Percentiles rank a stretch among this genome's conserved stretches.
phyloP scores from a whole-genome alignment of 2,329 filamentous ascomycete genomes.

The Aureobasidium sp. region DNA sequence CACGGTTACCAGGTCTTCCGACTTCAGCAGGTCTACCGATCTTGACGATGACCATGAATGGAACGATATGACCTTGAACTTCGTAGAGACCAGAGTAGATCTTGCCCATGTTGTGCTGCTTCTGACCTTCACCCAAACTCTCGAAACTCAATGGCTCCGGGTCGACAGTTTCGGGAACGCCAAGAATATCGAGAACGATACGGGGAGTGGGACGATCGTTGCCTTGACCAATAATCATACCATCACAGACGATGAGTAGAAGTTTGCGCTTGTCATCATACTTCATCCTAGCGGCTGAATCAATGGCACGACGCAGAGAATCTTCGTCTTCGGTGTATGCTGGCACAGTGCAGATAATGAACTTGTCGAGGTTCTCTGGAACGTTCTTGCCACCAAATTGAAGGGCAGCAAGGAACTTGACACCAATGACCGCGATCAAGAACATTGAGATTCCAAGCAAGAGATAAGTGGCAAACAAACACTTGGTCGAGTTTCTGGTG shows the following conservation, averaged over 20 bases:
- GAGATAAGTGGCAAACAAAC: conserved; percentile 83
- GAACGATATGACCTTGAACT: conserved; percentile 95
- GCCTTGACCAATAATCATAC: conserved; percentile 98
- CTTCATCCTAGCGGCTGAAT: conserved; percentile 88
- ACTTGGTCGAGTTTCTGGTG: conserved; percentile 76
- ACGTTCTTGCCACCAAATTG: conserved; percentile 88
- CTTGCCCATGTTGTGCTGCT: conserved; percentile 99
- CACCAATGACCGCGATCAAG: conserved; percentile 71
- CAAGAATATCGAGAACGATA: conserved; percentile 94
- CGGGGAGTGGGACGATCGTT: conserved; percentile 93
- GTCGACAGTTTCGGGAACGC: conserved; percentile 86
- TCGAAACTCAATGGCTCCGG: conserved; percentile 96
- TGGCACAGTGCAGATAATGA: conserved; percentile 94
- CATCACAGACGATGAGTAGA: conserved; percentile 84
- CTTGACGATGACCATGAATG: conserved; percentile 95
- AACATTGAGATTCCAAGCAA: conserved; percentile 76
- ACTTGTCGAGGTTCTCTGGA: conserved; percentile 96
- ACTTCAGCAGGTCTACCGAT: conserved; percentile 79
- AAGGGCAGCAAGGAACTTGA: conserved; percentile 95
- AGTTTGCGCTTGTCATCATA: conserved; percentile 99
- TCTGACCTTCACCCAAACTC: conserved; percentile 86
- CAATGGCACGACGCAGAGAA: conserved; percentile 89
- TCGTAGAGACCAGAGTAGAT: conserved; percentile 97
- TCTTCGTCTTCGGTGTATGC: conserved; percentile 99
- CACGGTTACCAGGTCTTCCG: conserved; percentile 77